These are phyloP conservation scores for Erigeron philadelphicus DNA, from an alignment of 140 eudicot species.

Conservation along the genomic window DNA sequence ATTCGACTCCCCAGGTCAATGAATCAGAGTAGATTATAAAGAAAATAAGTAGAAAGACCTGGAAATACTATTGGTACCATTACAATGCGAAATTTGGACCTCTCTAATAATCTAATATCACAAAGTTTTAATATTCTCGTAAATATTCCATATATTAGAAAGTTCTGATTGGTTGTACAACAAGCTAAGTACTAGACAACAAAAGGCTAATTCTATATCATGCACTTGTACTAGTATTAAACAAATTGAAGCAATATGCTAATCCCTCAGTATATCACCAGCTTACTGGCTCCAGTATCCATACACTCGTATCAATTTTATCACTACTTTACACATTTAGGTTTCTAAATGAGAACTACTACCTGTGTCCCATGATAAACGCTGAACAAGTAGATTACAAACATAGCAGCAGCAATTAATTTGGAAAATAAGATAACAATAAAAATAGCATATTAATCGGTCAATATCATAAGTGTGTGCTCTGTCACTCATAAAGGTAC, in stretches of 20 bases:
- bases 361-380: too few relatives aligned
- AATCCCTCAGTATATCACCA: conserved; percentile 14
- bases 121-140: conserved; percentile 14
- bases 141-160: not conserved
- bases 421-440: not conserved
- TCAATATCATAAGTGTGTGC: conserved; percentile 5
- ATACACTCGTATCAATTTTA: not conserved
- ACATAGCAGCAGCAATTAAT: conserved; percentile 19
- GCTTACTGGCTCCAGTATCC: not conserved
- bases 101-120: not conserved
- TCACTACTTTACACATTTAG: not conserved
- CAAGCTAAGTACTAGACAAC: conserved; percentile 6
- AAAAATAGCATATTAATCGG: conserved; percentile 7
- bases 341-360: conserved; percentile 3
- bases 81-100: conserved; percentile 3
- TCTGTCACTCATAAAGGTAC: conserved; percentile 11
- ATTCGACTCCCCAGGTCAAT: not conserved
- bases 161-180: not conserved
- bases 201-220: conserved; percentile 13
- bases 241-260: conserved; percentile 1
- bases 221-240: conserved; percentile 6
- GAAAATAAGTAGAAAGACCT: not conserved
- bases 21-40: conserved; percentile 10
- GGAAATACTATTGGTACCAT: conserved; percentile 14
- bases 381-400: not conserved